Conservation (phyloP, 768 basidiomycete species). For the Sistotremastrum suecicum region DNA sequence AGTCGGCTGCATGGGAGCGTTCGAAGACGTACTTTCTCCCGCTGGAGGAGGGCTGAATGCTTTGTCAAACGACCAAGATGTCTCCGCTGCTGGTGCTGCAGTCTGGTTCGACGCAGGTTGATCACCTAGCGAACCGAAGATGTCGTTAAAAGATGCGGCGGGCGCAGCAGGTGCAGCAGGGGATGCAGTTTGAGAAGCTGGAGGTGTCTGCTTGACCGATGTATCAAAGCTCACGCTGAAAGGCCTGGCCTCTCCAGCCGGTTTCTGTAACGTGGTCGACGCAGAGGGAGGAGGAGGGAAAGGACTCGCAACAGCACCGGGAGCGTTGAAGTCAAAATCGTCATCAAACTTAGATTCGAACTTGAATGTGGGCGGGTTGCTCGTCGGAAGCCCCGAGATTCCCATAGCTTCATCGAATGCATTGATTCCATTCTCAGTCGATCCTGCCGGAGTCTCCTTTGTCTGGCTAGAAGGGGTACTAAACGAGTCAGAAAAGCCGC, state of each 20-base stretch:
- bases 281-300: slow-evolving; percentile 7
- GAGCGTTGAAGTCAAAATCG: slow-evolving; percentile 46
- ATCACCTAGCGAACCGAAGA: slow-evolving; percentile 4
- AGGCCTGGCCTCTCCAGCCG: background rate
- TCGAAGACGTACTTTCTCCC: slow-evolving; percentile 4
- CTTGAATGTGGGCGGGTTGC: slow-evolving; percentile 27
- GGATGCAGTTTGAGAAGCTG: slow-evolving; percentile 2
- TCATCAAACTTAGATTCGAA: slow-evolving; percentile 57
- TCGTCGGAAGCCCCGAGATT: slow-evolving; percentile 20
- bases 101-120: slow-evolving; percentile 6
- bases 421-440: slow-evolving; percentile 22
- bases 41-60: slow-evolving; percentile 14
- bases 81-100: slow-evolving; percentile 9
- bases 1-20: slow-evolving; percentile 5
- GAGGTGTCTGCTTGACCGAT: background rate
- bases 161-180: slow-evolving; percentile 10
- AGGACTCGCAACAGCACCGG: slow-evolving; percentile 20
- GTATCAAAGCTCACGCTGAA: background rate
- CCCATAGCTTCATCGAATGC: slow-evolving; percentile 70
- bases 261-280: background rate
- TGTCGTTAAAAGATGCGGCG: slow-evolving; percentile 15
- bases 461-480: slow-evolving; percentile 5
- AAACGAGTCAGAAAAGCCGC: slow-evolving; percentile 18
- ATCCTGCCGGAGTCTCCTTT: background rate
- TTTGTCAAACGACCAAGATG: slow-evolving; percentile 17